Base-by-base conservation (phyloP, 1,284 basidiomycete genomes). In the Leccinum discolor region DNA sequence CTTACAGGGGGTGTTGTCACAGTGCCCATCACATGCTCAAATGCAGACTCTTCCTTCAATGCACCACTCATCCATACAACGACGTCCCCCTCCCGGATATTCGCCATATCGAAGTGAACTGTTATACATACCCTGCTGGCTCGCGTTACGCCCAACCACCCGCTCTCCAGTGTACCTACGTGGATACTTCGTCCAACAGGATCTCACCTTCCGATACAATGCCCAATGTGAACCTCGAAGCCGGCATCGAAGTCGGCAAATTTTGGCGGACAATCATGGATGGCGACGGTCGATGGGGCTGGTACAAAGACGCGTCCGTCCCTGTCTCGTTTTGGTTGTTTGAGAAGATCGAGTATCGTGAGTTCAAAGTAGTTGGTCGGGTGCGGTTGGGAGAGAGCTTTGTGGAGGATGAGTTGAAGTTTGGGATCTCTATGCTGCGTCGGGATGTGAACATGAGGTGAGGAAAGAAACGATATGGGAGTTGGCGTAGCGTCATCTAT, bases 321-420 rank as follows among this genome's bases (percentile, higher is more conserved):
- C 78, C 79, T 2, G 64, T 80, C 38, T 77, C 78, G 1, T 38
- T 75, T 4, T 61, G 67, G 14, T 60, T 80, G 42, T 79, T 80
- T 57, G 69, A 77, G 23, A 78, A 73, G 70, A 62, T 66, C 32
- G 78, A 80, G 2, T 74, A 73, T 56, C 72, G 76, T 2, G 65
- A 72, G 63, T 79, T 79, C 65, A 68, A 66, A 54, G 21, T 79
- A 32, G 65, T 67, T 59, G 66, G 71, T 10, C 64, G 63, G 10
- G 66, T 71, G 18, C 65, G 73, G 69, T 14, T 74, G 3, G 64
- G 66, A 42, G 64, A 69, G 47, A 29, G 18, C 8, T 65, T 26
- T 4, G 18, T 73, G 11, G 69, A 73, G 47, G 35, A 8, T 6
- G 67, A 64, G 42, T 54, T 65, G 54, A 68, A 32, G 8, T 72